These are phyloP conservation scores for Amaranthus palmeri DNA, from an alignment of 148 eudicot species.

Conservation along the genomic window DNA sequence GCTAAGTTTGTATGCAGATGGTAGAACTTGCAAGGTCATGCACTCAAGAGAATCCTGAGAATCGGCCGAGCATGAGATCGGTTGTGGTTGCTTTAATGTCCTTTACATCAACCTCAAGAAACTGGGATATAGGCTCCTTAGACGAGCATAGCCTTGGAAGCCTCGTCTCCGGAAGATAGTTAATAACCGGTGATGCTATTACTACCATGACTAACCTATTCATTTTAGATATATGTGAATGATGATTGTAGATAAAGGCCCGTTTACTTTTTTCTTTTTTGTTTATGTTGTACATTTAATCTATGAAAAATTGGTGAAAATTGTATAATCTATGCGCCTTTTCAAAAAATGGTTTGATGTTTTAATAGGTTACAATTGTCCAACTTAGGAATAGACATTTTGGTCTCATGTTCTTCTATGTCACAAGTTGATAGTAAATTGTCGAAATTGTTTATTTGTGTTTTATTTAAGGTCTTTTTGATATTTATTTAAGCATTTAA, in stretches of 20 bases:
- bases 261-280: neutral
- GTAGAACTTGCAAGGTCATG: conserved; percentile 73
- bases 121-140: conserved; percentile 49
- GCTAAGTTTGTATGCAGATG: conserved; percentile 35
- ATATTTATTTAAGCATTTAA: no score
- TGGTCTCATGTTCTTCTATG: no score
- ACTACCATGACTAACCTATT: neutral
- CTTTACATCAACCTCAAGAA: conserved; percentile 49
- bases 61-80: conserved; percentile 86
- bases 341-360: no score
- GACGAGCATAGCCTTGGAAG: conserved; percentile 50
- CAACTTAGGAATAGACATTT: no score
- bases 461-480: no score
- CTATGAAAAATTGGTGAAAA: no score
- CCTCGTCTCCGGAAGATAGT: conserved; percentile 50
- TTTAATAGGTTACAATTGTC: no score
- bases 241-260: neutral
- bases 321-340: no score
- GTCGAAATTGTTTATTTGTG: no score
- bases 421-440: no score
- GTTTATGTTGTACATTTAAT: neutral
- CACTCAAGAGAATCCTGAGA: conserved; percentile 64
- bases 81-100: conserved; percentile 68
- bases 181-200: neutral
- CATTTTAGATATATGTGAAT: conserved; percentile 1